These are phyloP conservation scores for Debaryomyces coudertii DNA, from an alignment of 1,139 yeast genomes.

Conservation along the genomic window DNA sequence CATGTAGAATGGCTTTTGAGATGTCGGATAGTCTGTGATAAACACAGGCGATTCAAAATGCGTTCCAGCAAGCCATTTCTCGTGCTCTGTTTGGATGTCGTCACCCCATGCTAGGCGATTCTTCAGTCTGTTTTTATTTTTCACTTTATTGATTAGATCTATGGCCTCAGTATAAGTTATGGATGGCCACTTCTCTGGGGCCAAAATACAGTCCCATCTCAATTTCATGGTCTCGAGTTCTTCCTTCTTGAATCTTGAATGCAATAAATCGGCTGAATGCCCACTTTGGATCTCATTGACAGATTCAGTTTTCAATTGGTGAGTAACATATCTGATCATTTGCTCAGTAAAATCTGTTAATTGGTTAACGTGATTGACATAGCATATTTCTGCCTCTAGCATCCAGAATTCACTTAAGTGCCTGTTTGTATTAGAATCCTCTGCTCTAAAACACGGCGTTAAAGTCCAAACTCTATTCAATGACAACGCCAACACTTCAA, in stretches of 20 bases:
- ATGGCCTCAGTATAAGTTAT: constrained; percentile 80
- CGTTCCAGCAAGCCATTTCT: constrained; percentile 81
- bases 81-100: constrained; percentile 81
- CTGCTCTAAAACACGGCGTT: constrained; percentile 94
- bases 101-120: constrained; percentile 62
- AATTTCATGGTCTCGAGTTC: constrained; percentile 29
- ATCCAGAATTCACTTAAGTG: constrained; percentile 97
- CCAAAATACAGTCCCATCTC: constrained; percentile 38
- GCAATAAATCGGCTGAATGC: constrained; percentile 44
- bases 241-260: constrained; percentile 38
- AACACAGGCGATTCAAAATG: constrained; percentile 77
- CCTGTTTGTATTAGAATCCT: constrained; percentile 84
- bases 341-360: constrained; percentile 68
- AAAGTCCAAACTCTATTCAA: constrained; percentile 84
- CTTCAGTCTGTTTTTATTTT: constrained; percentile 36
- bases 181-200: constrained; percentile 60
- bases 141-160: constrained; percentile 38
- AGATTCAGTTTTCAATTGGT: constrained; percentile 24
- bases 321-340: constrained; percentile 64
- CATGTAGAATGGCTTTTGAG: constrained; percentile 93
- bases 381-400: constrained; percentile 90
- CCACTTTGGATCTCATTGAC: constrained; percentile 17
- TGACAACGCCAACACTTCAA: constrained; percentile 79
- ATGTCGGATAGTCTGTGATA: constrained; percentile 83
- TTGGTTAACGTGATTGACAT: constrained; percentile 58